Conservation (phyloP, 805 yeast species). For the Yarrowia sp. region DNA sequence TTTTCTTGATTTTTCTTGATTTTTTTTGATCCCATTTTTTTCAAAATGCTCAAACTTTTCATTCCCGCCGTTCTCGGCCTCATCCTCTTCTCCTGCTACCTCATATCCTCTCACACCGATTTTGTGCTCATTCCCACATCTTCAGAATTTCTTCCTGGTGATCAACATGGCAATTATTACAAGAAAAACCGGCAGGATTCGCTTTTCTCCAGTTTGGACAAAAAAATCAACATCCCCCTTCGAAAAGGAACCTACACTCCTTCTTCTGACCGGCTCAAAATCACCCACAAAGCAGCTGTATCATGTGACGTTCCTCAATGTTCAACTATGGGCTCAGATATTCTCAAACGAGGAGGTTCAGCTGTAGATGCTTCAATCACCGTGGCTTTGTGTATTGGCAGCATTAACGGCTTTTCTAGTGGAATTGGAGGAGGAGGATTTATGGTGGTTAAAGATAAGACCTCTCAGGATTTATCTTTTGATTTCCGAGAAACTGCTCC, state of each 20-base stretch:
- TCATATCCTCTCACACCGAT: background rate
- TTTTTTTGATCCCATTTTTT: background rate
- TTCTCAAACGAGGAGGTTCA: slow-evolving; percentile 57
- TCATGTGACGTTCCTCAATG: slow-evolving; percentile 64
- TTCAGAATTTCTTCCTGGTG: slow-evolving; percentile 6
- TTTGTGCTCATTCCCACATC: background rate
- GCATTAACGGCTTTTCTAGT: slow-evolving; percentile 74
- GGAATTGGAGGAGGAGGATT: slow-evolving; percentile 95
- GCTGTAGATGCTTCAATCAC: slow-evolving; percentile 96
- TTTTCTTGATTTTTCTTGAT: too few relatives aligned
- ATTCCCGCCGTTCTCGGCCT: background rate
- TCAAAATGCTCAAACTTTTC: background rate
- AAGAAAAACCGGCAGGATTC: background rate
- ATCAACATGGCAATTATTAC: slow-evolving; percentile 9
- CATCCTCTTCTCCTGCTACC: background rate
- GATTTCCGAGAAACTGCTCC: slow-evolving; percentile 95
- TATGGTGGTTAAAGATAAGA: slow-evolving; percentile 49
- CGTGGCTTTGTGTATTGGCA: slow-evolving; percentile 83
- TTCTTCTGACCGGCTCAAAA: background rate
- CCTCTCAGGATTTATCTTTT: slow-evolving; percentile 55
- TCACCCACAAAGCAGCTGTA: slow-evolving; percentile 47
- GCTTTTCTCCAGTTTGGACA: background rate
- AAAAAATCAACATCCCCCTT: slow-evolving; percentile 24
- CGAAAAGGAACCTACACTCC: slow-evolving; percentile 15
- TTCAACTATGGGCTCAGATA: slow-evolving; percentile 58